Conservation (phyloP, 225 moss, liverwort and hornwort genomes). For the Pseudoscleropodium purum region DNA sequence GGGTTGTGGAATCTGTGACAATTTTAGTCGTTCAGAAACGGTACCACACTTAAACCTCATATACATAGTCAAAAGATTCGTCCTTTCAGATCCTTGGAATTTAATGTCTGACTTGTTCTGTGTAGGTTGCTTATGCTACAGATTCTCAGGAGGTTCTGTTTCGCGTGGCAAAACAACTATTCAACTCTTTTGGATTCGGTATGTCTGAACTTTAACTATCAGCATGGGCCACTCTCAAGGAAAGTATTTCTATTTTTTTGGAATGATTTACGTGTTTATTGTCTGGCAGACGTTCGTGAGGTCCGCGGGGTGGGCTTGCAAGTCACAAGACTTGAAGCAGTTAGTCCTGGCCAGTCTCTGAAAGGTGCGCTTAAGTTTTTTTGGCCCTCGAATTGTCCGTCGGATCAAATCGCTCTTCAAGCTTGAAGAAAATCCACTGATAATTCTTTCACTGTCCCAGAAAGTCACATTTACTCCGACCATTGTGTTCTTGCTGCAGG, state of each 20-base stretch:
- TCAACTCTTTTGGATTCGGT: conserved; percentile 82
- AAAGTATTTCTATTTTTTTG: background rate
- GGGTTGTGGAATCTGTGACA: conserved; percentile 96
- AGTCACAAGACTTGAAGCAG: conserved; percentile 73
- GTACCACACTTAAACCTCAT: conserved; percentile 21
- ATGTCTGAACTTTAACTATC: background rate
- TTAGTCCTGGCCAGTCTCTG: conserved; percentile 22
- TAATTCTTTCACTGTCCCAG: background rate
- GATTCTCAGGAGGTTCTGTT: conserved; percentile 73
- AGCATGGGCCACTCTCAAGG: background rate
- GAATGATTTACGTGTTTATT: background rate
- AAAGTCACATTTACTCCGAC: background rate
- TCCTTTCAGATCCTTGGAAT: background rate
- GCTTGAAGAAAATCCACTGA: background rate
- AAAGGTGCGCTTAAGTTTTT: conserved; percentile 32
- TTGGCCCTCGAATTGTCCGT: background rate
- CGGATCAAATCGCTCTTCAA: background rate
- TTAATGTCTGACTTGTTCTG: background rate
- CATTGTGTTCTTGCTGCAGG: conserved; percentile 28
- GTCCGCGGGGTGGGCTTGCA: conserved; percentile 96
- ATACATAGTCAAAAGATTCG: background rate
- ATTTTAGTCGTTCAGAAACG: conserved; percentile 89
- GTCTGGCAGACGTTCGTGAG: conserved; percentile 65
- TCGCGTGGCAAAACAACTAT: conserved; percentile 75
- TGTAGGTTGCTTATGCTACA: conserved; percentile 87